Conservation (phyloP, 2,329 filamentous ascomycete species). For the Orbilia blumenaviensis region DNA sequence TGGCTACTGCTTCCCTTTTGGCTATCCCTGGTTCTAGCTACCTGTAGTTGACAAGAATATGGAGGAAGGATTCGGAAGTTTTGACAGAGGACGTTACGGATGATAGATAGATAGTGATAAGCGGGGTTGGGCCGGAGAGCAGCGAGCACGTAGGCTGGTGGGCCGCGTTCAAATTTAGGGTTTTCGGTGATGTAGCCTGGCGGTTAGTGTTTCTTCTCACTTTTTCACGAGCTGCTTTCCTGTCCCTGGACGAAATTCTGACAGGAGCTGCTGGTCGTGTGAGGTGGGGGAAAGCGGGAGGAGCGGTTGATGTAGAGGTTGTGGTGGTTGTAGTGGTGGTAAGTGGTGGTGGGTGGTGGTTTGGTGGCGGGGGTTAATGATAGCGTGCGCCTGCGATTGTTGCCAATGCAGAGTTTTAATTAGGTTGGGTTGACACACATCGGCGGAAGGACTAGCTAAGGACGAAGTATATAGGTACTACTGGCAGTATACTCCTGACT, state of each 20-base stretch:
- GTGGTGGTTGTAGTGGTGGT: not conserved
- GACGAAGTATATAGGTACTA: too few species aligned
- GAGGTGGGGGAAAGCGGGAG: not conserved
- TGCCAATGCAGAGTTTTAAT: conserved; percentile 22
- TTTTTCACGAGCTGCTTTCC: not conserved
- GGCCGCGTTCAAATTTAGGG: not conserved
- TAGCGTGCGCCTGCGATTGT: conserved; percentile 12
- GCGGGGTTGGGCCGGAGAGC: conserved; percentile 10
- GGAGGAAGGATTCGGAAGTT: conserved; percentile 2
- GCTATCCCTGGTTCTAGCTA: conserved; percentile 8
- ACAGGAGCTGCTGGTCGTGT: conserved; percentile 6
- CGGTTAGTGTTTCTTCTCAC: not conserved
- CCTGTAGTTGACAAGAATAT: not conserved
- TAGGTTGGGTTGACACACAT: not conserved
- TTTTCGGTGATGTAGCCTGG: not conserved
- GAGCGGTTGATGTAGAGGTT: not conserved
- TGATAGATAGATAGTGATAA: conserved; percentile 3
- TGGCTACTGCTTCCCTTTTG: not conserved
- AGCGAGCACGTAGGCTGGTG: conserved; percentile 3
- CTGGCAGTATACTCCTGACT: too few species aligned
- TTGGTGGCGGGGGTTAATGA: conserved; percentile 5
- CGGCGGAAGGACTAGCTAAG: too few species aligned
- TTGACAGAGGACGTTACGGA: not conserved
- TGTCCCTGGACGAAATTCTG: not conserved
- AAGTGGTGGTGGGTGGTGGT: not conserved